Conservation (phyloP, 2,329 filamentous ascomycete species). For the Herpotrichia juniperi region DNA sequence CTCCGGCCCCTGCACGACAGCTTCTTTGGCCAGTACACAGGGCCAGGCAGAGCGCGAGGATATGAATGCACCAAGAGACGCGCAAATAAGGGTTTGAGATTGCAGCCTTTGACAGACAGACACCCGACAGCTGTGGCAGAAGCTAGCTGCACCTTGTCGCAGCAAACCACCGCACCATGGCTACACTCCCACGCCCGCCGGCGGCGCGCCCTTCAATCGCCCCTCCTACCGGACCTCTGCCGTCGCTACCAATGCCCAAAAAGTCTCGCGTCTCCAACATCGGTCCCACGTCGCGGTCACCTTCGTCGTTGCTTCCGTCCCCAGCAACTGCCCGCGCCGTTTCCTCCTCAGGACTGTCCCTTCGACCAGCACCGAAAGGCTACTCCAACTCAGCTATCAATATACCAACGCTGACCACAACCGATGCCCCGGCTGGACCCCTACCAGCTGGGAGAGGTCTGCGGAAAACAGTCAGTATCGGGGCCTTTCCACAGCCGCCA, state of each 20-base stretch:
- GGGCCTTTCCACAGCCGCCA: conserved; percentile 90
- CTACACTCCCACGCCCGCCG: conserved; percentile 69
- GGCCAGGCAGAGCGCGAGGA: conserved; percentile 16
- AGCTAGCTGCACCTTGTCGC: not conserved
- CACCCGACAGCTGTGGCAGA: not conserved
- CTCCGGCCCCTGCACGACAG: not conserved
- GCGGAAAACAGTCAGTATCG: conserved; percentile 90
- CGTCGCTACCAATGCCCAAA: conserved; percentile 75
- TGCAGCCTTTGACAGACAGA: conserved; percentile 9
- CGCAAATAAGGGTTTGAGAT: conserved; percentile 5
- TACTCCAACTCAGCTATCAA: conserved; percentile 41
- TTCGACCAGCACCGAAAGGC: conserved; percentile 28
- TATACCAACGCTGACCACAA: conserved; percentile 57
- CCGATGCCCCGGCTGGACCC: conserved; percentile 42
- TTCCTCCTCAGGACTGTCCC: conserved; percentile 40
- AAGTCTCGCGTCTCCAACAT: conserved; percentile 69
- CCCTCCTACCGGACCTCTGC: conserved; percentile 74
- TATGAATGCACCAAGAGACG: conserved; percentile 34
- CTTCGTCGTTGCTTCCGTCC: conserved; percentile 37
- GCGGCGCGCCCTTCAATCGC: conserved; percentile 66
- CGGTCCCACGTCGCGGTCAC: conserved; percentile 31
- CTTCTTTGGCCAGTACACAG: not conserved
- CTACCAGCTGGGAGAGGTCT: conserved; percentile 66
- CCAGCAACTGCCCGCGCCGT: conserved; percentile 33
- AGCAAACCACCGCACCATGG: conserved; percentile 26